Evolutionary conservation across 2,329 filamentous ascomycete genomes (phyloP), one percentile per base, ranked within the genome.

Genomic region (Acrodontium crateriforme): DNA sequence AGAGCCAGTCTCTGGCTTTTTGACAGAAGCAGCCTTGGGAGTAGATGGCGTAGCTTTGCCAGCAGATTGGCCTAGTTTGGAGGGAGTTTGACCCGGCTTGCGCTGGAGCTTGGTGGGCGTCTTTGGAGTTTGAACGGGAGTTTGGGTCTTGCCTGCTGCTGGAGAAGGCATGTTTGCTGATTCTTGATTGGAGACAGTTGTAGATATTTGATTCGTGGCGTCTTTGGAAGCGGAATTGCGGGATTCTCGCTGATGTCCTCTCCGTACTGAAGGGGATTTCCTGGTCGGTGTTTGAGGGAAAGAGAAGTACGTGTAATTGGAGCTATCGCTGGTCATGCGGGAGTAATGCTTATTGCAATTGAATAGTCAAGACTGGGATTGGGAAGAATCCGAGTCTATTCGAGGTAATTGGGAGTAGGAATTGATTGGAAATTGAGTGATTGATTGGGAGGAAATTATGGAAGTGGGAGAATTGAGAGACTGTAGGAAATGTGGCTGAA

Each of bases 231-330:
- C 8, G 20, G 20, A 8, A 8, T 12, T 8, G n/a, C 8, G 20
- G 20, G 4, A 10, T 12, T 4, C 10, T 5, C 5, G 20, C 13
- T 12, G 20, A 22, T 12, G 13, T 22, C 13, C 20, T 22, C 28
- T 34, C 24, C 25, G 30, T n/a, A 29, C 26, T 10, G 33, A 27
- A 18, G 47, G 44, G 16, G 60, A 61, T 42, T 43, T 34, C 45
- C 59, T 53, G 38, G 54, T 62, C 30, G 61, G 60, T 25, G 61
- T 63, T 29, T 57, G 59, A 44, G 61, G 60, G 35, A 65, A 65
- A 36, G 61, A 63, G 47, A 63, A 65, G 49, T 63, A 65, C 30
- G 58, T 55, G 56, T 65, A 65, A 41, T 53, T 54, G 42, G 54
- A 53, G 28, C 56, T 57, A 41, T 60, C 57, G 46, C 55, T 56